A percentile compares a stretch with the other conserved stretches of the same genome.
These are phyloP conservation scores for Candida boidinii DNA, from an alignment of 805 yeast genomes.

Conservation along the genomic window DNA sequence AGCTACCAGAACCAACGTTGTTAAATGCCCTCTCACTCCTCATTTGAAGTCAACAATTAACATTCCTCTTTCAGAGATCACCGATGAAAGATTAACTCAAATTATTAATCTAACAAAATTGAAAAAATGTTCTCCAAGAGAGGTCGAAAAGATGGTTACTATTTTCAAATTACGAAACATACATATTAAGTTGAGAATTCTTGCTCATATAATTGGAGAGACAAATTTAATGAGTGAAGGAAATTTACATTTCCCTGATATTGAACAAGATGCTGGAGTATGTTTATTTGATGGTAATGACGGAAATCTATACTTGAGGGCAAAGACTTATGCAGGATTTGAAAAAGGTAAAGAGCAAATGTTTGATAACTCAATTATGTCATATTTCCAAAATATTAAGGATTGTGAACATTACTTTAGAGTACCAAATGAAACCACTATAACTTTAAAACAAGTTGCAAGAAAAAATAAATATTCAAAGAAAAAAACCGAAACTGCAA, in stretches of 20 bases:
- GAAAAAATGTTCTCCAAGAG: constrained; percentile 10
- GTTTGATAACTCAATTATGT: constrained; percentile 13
- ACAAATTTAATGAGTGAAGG: constrained; percentile 2
- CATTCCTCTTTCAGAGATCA: constrained; percentile 9
- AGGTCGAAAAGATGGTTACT: constrained; percentile 14
- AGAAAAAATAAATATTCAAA: too few species aligned
- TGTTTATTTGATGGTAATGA: constrained; percentile 11
- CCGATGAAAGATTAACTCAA: constrained; percentile 5
- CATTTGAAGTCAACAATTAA: constrained; percentile 10
- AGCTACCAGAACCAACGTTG: constrained; percentile 4
- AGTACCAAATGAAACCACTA: constrained; percentile 11
- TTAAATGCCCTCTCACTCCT: too few species aligned
- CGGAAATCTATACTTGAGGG: constrained; percentile 9
- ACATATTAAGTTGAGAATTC: constrained; percentile 13
- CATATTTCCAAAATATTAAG: constrained; percentile 12
- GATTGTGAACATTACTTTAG: constrained; percentile 18
- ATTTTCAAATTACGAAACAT: constrained; percentile 16
- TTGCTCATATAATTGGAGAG: constrained; percentile 12
- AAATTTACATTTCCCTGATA: constrained; percentile 7
- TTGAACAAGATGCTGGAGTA: constrained; percentile 13
- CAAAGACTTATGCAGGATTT: constrained; percentile 21
- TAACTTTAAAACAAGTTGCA: too few species aligned
- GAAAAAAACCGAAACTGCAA: neutral
- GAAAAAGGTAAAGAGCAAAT: constrained; percentile 9
- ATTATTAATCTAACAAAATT: constrained; percentile 8